phyloP scores from a whole-genome alignment of 768 basidiomycete genomes.

The Austroboletus eburneus region DNA sequence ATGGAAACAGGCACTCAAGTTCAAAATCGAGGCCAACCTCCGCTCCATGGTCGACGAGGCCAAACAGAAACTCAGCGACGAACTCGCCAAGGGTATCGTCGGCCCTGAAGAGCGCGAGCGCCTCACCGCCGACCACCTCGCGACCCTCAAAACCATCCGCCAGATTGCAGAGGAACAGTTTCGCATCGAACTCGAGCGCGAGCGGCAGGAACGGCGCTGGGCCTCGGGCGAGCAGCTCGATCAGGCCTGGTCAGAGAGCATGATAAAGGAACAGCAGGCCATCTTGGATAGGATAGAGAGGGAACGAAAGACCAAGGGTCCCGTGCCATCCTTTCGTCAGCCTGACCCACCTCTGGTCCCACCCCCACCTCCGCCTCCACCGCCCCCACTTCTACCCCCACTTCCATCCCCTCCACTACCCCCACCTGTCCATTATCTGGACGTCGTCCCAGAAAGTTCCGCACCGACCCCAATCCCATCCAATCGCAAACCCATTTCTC shows the following conservation, averaged over 20 bases:
- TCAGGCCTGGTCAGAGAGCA: slow-evolving; percentile 30
- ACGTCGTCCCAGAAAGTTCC: slow-evolving; percentile 7
- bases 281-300: slow-evolving; percentile 49
- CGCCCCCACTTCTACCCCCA: not conserved
- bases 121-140: slow-evolving; percentile 37
- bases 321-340: slow-evolving; percentile 8
- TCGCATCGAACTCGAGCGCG: slow-evolving; percentile 39
- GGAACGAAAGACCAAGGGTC: slow-evolving; percentile 27
- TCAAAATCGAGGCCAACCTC: slow-evolving; percentile 48
- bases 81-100: slow-evolving; percentile 44
- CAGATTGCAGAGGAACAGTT: slow-evolving; percentile 46
- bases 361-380: no score
- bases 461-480: slow-evolving; percentile 4
- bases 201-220: slow-evolving; percentile 50
- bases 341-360: not conserved
- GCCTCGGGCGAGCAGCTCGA: slow-evolving; percentile 36
- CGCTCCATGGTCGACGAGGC: slow-evolving; percentile 52
- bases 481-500: slow-evolving; percentile 11
- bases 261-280: slow-evolving; percentile 37
- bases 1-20: slow-evolving; percentile 48
- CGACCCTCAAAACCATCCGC: slow-evolving; percentile 42
- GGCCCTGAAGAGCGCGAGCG: slow-evolving; percentile 31
- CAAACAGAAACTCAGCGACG: slow-evolving; percentile 50
- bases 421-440: slow-evolving; percentile 1
- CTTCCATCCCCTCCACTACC: not conserved